Evolutionary conservation across 1,284 basidiomycete species (phyloP), one percentile per base, ranked within the genome.

Genomic region (Laetiporus sulphureus): DNA sequence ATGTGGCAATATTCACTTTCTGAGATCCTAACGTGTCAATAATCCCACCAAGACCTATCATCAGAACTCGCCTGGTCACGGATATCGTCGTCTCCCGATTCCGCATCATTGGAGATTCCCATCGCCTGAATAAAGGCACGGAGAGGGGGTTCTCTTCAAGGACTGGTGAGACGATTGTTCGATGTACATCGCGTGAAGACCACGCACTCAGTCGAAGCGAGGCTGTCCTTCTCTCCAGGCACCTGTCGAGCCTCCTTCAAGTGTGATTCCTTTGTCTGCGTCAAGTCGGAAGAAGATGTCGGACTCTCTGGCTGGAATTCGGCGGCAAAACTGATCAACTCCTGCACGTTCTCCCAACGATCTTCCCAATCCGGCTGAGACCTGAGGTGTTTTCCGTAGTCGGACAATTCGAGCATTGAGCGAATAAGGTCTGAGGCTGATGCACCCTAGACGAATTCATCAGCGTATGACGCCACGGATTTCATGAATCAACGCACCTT

Each of bases 1-100:
- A 90, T 1, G 91, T 95, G 0, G 85, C 77, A 32, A 95, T 80
- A 0, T 85, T 91, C 4, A 96, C 91, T 72, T 83, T 90, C 79
- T 84, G 51, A 16, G 18, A 22, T 4, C 16, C 15, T 13, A 16
- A 19, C n/a, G 13, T 13, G 20, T 8, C n/a, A 10, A 38, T 37
- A 37, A 35, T 16, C 7, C 32, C n/a, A n/a, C n/a, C n/a, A n/a
- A n/a, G n/a, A n/a, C n/a, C n/a, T n/a, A n/a, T n/a, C n/a, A n/a
- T n/a, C n/a, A 30, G 23, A 19, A 61, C 68, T 45, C 35, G 79
- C 80, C 47, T 75, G 74, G 46, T 72, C 73, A 31, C 66, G 67
- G n/a, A 70, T 67, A 32, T 78, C 75, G n/a, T 78, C 75, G 16
- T 69, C 72, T 19, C 78, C 63, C 5, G 72, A 72, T 42, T 86